Conservation (phyloP, 2,329 filamentous ascomycete species). For the Trichoderma guizhouense region DNA sequence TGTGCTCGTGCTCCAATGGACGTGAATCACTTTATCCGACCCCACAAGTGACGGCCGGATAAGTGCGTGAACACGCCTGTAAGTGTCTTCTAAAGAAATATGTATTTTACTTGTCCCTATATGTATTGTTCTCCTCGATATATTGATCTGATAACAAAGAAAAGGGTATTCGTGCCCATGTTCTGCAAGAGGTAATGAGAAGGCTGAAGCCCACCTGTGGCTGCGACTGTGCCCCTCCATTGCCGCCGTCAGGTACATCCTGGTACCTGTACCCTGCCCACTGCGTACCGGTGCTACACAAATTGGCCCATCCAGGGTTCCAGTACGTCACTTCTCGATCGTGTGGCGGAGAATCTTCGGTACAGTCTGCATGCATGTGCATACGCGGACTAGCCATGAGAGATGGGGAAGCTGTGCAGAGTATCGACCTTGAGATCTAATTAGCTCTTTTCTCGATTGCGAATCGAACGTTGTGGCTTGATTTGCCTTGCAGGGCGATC, state of each 20-base stretch:
- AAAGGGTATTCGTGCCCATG: no score
- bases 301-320: neutral
- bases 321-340: constrained; percentile 11
- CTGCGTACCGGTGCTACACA: neutral
- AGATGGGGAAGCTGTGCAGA: constrained; percentile 7
- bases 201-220: neutral
- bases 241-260: neutral
- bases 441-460: neutral
- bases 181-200: neutral
- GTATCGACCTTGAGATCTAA: neutral
- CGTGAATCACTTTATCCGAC: neutral
- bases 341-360: constrained; percentile 17
- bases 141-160: neutral
- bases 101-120: neutral
- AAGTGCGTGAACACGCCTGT: neutral
- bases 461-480: neutral
- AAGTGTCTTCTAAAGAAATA: neutral
- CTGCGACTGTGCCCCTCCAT: neutral
- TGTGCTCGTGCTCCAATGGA: neutral
- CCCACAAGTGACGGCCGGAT: neutral
- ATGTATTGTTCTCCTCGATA: neutral
- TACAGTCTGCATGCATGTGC: constrained; percentile 7
- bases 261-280: neutral
- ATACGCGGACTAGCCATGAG: constrained; percentile 14
- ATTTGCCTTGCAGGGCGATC: neutral